Conservation (phyloP, 495 filamentous ascomycete genomes). For the Aspergillus funiculosus region DNA sequence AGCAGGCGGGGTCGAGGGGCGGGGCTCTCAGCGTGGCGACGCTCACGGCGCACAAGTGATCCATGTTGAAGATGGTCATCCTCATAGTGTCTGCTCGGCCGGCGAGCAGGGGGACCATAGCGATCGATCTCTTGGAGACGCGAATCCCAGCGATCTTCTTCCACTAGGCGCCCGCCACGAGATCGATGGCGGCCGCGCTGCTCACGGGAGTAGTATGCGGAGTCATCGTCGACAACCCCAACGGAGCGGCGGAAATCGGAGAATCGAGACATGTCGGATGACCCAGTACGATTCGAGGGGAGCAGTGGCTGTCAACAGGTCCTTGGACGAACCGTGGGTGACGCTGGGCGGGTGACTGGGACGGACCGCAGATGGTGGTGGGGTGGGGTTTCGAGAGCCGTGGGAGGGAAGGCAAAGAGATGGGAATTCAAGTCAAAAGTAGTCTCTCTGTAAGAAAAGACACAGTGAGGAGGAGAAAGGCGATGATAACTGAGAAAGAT, state of each 20-base stretch:
- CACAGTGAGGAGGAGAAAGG: background rate
- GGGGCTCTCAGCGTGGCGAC: constrained; percentile 36
- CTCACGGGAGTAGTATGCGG: constrained; percentile 44
- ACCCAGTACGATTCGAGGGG: constrained; percentile 13
- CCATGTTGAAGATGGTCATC: constrained; percentile 45
- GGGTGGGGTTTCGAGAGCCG: background rate
- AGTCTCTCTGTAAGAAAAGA: no score
- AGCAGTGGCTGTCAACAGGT: constrained; percentile 4
- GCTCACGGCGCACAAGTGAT: constrained; percentile 35
- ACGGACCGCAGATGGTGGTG: constrained; percentile 15
- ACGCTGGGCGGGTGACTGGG: constrained; percentile 25
- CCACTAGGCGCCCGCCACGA: constrained; percentile 35
- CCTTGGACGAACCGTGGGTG: constrained; percentile 25
- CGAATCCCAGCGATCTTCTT: constrained; percentile 49
- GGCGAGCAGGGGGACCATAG: constrained; percentile 50
- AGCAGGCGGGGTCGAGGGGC: constrained; percentile 52
- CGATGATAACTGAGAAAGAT: background rate
- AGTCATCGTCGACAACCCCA: constrained; percentile 40
- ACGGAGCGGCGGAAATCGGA: constrained; percentile 42
- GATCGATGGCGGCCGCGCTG: constrained; percentile 38
- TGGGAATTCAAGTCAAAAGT: background rate
- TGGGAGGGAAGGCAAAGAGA: background rate
- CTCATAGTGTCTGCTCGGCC: constrained; percentile 42
- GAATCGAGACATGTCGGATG: constrained; percentile 40
- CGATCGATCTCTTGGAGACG: constrained; percentile 51